Conservation (phyloP, 1,284 basidiomycete species). For the Sporisorium scitamineum region DNA sequence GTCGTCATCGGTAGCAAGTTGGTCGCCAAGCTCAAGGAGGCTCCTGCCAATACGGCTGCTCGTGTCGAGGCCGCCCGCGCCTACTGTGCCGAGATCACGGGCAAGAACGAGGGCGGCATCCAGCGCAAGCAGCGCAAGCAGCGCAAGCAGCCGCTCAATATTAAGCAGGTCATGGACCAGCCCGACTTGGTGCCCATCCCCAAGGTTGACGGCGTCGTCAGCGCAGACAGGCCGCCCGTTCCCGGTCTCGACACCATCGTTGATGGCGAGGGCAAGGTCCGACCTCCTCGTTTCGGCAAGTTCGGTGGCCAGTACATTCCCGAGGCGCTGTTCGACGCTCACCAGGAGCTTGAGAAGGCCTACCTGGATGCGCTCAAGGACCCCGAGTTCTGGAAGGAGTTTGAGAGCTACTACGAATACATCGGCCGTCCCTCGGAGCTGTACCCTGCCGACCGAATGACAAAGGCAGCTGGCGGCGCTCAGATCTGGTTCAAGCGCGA, state of each 20-base stretch:
- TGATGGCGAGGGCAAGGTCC: constrained; percentile 53
- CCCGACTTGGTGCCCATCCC: constrained; percentile 55
- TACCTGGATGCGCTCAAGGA: constrained; percentile 88
- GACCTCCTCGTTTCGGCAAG: constrained; percentile 86
- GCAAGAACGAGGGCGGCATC: constrained; percentile 60
- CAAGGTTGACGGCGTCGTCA: constrained; percentile 61
- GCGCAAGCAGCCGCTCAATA: constrained; percentile 56
- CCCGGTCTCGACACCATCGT: constrained; percentile 58
- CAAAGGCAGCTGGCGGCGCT: constrained; percentile 83
- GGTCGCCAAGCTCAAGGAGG: constrained; percentile 81
- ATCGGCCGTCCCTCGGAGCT: constrained; percentile 82
- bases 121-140: constrained; percentile 57
- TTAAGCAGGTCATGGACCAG: constrained; percentile 51
- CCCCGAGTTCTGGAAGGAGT: constrained; percentile 93
- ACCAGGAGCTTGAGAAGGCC: constrained; percentile 89
- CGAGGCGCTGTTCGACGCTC: constrained; percentile 90
- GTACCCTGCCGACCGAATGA: constrained; percentile 81
- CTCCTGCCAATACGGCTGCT: constrained; percentile 68
- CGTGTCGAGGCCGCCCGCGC: constrained; percentile 72
- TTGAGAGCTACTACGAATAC: constrained; percentile 87
- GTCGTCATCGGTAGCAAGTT: constrained; percentile 93
- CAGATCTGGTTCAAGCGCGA: constrained; percentile 99
- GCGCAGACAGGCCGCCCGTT: constrained; percentile 48
- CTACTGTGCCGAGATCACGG: constrained; percentile 76
- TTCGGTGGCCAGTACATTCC: constrained; percentile 98